These are phyloP conservation scores for Elaphomyces granulatus DNA, from an alignment of 495 filamentous ascomycete species.

Conservation along the genomic window DNA sequence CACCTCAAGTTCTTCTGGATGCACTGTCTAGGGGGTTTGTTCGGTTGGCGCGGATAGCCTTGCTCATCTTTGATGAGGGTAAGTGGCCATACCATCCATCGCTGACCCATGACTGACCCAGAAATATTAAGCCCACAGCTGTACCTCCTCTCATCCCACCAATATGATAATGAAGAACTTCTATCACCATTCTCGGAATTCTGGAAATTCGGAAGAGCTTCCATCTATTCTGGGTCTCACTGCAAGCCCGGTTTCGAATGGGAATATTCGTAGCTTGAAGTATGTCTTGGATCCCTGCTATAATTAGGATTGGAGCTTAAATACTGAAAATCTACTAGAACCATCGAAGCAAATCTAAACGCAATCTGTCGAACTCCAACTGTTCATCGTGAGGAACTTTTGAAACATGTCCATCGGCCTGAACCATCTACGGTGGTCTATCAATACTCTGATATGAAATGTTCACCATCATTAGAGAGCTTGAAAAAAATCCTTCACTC, in stretches of 20 bases:
- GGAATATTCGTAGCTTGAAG: slow-evolving; percentile 1
- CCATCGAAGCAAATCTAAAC: slow-evolving; percentile 63
- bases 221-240: slow-evolving; percentile 74
- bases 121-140: slow-evolving; percentile 54
- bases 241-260: slow-evolving; percentile 60
- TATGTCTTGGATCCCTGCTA: background rate
- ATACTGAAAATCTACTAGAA: slow-evolving; percentile 20
- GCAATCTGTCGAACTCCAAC: slow-evolving; percentile 58
- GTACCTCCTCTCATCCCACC: slow-evolving; percentile 45
- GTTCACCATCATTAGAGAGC: slow-evolving; percentile 9
- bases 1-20: slow-evolving; percentile 63
- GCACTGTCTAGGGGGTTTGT: slow-evolving; percentile 74
- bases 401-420: slow-evolving; percentile 54
- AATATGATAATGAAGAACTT: slow-evolving; percentile 66
- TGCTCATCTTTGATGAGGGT: slow-evolving; percentile 92
- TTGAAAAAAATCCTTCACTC: slow-evolving; percentile 12
- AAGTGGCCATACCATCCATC: too few species aligned
- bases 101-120: too few species aligned
- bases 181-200: slow-evolving; percentile 41
- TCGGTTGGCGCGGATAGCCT: slow-evolving; percentile 42
- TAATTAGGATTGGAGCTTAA: too few species aligned
- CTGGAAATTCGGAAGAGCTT: slow-evolving; percentile 23
- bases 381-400: slow-evolving; percentile 54
- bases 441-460: slow-evolving; percentile 1
- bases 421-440: slow-evolving; percentile 3